Evolutionary conservation across 768 basidiomycete species (phyloP).

Genomic region (Calvatia gigantea): DNA sequence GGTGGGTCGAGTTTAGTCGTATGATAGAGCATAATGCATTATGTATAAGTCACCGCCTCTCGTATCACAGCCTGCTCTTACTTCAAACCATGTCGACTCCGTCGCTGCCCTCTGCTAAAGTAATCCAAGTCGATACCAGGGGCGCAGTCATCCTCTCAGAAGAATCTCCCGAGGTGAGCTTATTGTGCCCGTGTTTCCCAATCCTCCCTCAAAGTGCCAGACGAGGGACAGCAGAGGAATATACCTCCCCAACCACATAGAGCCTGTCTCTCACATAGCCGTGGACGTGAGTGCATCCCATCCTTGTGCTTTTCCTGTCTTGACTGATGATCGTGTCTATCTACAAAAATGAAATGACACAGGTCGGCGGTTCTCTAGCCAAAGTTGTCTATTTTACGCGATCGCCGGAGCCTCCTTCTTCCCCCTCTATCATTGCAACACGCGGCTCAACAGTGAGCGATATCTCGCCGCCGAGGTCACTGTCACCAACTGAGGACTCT

Average conservation of each 20-base stretch:
- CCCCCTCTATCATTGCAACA: constrained; percentile 66
- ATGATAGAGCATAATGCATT: constrained; percentile 9
- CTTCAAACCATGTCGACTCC: constrained; percentile 41
- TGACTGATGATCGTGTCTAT: constrained; percentile 1
- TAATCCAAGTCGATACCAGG: constrained; percentile 93
- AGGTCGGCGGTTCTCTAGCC: constrained; percentile 97
- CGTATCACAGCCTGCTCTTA: constrained; percentile 14
- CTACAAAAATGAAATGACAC: constrained; percentile 15
- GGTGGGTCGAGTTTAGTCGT: neutral
- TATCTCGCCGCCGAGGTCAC: constrained; percentile 41
- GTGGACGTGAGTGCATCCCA: constrained; percentile 72
- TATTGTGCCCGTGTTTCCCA: neutral
- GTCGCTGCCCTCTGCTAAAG: constrained; percentile 74
- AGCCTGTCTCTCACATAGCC: constrained; percentile 96
- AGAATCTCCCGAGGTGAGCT: constrained; percentile 86
- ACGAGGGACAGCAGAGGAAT: constrained; percentile 94
- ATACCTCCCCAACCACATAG: constrained; percentile 96
- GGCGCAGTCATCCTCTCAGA: constrained; percentile 92
- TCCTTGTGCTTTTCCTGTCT: neutral
- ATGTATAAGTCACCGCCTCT: neutral
- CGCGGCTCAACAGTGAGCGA: constrained; percentile 48
- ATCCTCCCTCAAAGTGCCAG: constrained; percentile 34
- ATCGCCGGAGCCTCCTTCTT: constrained; percentile 79
- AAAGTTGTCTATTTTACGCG: constrained; percentile 99
- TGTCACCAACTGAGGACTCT: constrained; percentile 37